Percentiles rank a stretch among this genome's conserved stretches.
Conservation (phyloP, 1,284 basidiomycete species). For the Trametes pubescens region DNA sequence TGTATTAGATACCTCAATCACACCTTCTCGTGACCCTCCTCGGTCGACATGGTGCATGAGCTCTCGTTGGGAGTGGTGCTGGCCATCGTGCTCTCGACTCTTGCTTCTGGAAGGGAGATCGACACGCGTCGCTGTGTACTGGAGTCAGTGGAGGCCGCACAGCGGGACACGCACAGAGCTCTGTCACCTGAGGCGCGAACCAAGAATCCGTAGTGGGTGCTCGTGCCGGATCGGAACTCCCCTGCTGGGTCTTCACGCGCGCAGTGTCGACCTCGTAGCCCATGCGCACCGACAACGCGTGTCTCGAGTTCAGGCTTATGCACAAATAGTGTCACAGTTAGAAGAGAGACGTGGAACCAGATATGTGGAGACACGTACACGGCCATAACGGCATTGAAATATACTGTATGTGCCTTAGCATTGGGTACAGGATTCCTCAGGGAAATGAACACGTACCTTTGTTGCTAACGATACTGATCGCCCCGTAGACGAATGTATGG, state of each 20-base stretch:
- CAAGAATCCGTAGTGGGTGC: background rate
- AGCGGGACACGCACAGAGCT: too few relatives aligned
- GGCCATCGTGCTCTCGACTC: background rate
- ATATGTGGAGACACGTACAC: background rate
- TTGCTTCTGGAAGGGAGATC: background rate
- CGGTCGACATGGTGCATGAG: background rate
- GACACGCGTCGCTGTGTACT: background rate
- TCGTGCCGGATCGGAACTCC: background rate
- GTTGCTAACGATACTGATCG: constrained; percentile 7
- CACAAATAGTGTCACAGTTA: background rate
- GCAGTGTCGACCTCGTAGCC: background rate
- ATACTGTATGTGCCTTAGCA: background rate
- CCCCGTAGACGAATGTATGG: background rate
- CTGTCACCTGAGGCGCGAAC: constrained; percentile 4
- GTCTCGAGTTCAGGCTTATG: constrained; percentile 3
- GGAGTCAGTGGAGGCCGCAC: too few relatives aligned
- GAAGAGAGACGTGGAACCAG: background rate
- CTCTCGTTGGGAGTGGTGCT: background rate
- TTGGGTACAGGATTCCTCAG: background rate
- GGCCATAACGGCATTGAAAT: constrained; percentile 4
- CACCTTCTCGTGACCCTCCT: too few relatives aligned
- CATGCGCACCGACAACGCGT: background rate
- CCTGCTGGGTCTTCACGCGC: background rate
- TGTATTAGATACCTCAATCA: too few relatives aligned
- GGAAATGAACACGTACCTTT: background rate